phyloP scores from a whole-genome alignment of 257 asterid species.

The Scutellaria barbata region DNA sequence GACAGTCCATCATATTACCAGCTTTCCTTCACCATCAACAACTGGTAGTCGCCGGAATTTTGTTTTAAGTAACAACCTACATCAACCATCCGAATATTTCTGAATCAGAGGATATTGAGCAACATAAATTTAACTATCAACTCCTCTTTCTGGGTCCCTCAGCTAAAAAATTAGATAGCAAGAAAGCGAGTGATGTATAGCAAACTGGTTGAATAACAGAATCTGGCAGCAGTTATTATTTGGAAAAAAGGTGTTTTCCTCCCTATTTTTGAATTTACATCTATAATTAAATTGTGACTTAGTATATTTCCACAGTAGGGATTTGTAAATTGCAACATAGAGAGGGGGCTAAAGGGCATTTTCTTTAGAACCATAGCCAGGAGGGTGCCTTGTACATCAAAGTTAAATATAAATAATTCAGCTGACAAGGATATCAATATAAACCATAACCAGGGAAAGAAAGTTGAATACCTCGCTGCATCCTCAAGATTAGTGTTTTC shows the following conservation, averaged over 20 bases:
- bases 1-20: constrained; percentile 15
- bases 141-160: neutral
- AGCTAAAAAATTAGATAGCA: neutral
- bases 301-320: neutral
- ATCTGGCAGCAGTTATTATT: too few species aligned
- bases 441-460: neutral
- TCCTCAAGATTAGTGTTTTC: constrained; percentile 75
- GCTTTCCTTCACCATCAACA: constrained; percentile 36
- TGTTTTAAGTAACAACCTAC: constrained; percentile 67
- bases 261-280: too few species aligned
- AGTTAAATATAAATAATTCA: neutral
- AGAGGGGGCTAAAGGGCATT: neutral
- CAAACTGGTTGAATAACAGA: too few species aligned
- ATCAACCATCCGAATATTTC: constrained; percentile 14
- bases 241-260: too few species aligned
- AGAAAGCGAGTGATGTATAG: too few species aligned
- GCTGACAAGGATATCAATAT: neutral
- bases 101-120: neutral
- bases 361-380: neutral
- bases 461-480: constrained; percentile 61
- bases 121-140: neutral
- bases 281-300: too few species aligned
- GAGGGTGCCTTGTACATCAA: neutral
- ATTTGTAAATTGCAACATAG: too few species aligned
- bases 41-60: constrained; percentile 46